phyloP scores from a whole-genome alignment of 148 eudicot species.

The Chenopodium quinoa region DNA sequence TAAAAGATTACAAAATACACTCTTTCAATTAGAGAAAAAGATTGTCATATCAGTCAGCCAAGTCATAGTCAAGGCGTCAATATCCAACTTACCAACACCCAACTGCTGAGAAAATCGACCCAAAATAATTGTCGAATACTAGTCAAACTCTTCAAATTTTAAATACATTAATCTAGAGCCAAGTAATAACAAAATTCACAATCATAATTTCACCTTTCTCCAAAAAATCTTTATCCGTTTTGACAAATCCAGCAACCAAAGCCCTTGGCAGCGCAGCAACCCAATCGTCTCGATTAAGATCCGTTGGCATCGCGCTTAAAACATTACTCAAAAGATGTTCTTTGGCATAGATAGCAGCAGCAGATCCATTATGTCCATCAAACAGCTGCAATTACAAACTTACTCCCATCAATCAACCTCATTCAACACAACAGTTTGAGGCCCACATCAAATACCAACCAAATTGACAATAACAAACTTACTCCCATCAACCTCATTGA shows the following conservation, averaged over 20 bases:
- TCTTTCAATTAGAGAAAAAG: background rate
- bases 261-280: conserved; percentile 83
- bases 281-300: conserved; percentile 90
- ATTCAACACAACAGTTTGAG: background rate
- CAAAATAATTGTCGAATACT: background rate
- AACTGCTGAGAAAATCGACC: background rate
- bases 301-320: conserved; percentile 71
- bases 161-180: background rate
- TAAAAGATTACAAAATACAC: background rate
- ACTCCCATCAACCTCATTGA: background rate
- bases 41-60: conserved; percentile 1
- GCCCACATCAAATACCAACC: background rate
- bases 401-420: conserved; percentile 12
- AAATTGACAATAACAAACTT: background rate
- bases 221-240: conserved; percentile 91
- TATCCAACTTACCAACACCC: background rate
- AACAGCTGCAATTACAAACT: conserved; percentile 55
- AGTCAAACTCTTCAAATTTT: background rate
- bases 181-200: background rate
- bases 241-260: conserved; percentile 92
- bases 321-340: conserved; percentile 79
- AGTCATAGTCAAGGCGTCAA: background rate
- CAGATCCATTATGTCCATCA: conserved; percentile 96
- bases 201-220: conserved; percentile 49
- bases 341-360: conserved; percentile 84